A percentile compares a stretch with the other conserved stretches of the same genome.
Conservation (phyloP, 495 filamentous ascomycete genomes). For the Friedmanniomyces endolithicus region DNA sequence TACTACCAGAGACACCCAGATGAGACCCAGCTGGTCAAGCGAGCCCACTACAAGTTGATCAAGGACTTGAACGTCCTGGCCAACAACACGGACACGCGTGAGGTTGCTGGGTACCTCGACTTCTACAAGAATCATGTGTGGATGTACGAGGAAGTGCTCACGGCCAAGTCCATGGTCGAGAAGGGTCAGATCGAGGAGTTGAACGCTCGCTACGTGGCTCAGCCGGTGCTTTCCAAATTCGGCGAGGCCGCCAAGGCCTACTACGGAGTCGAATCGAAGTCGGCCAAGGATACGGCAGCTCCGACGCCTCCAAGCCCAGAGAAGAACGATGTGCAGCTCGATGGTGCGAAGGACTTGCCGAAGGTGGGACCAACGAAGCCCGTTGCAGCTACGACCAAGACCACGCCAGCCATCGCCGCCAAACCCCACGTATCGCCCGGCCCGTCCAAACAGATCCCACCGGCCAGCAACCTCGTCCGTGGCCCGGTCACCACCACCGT, state of each 20-base stretch:
- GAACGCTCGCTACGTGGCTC: background rate
- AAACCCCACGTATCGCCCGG: no score
- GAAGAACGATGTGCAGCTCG: no score
- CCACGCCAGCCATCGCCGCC: no score
- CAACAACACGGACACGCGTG: background rate
- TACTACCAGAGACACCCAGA: constrained; percentile 4
- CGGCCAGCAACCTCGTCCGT: no score
- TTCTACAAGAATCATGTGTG: constrained; percentile 2
- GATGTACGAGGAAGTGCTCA: constrained; percentile 1
- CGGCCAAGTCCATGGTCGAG: constrained; percentile 2
- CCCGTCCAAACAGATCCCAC: no score
- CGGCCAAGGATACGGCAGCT: background rate
- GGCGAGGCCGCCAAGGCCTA: background rate
- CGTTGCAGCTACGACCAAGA: no score
- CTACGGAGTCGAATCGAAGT: background rate
- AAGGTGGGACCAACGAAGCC: no score
- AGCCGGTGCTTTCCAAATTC: background rate
- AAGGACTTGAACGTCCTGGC: background rate
- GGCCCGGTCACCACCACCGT: background rate
- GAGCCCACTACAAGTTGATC: background rate
- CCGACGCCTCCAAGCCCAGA: no score
- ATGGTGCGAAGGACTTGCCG: no score
- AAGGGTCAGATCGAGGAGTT: background rate
- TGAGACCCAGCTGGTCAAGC: background rate
- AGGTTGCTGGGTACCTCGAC: background rate